Evolutionary conservation across 805 yeast genomes (phyloP).

Genomic region (Candida maris): DNA sequence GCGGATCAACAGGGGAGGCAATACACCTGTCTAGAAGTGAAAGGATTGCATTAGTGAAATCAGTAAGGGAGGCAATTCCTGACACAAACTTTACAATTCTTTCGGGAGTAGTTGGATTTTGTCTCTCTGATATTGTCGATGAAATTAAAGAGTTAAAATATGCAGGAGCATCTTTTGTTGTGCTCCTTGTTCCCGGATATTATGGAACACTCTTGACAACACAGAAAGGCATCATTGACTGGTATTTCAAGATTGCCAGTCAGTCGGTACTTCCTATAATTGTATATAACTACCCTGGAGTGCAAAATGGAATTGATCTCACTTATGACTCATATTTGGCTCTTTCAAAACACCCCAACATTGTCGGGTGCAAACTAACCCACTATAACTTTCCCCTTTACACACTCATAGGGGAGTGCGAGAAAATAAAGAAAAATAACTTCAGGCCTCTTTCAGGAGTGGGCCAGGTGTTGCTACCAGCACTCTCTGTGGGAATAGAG

Average conservation of each 20-base stretch:
- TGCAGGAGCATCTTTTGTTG: constrained; percentile 35
- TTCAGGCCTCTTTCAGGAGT: constrained; percentile 45
- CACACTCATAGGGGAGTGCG: constrained; percentile 40
- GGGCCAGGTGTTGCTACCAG: constrained; percentile 48
- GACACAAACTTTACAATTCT: constrained; percentile 34
- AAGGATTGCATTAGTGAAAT: constrained; percentile 32
- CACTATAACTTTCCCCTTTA: constrained; percentile 47
- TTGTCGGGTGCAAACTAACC: constrained; percentile 47
- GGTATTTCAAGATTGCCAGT: constrained; percentile 40
- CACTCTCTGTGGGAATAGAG: constrained; percentile 39
- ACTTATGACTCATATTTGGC: constrained; percentile 34
- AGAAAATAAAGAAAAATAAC: constrained; percentile 34
- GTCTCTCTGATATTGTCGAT: constrained; percentile 39
- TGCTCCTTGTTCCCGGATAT: constrained; percentile 44
- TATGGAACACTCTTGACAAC: constrained; percentile 39
- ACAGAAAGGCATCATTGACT: constrained; percentile 43
- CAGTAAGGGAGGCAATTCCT: constrained; percentile 35
- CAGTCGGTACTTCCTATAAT: constrained; percentile 38
- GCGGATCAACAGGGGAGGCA: constrained; percentile 54
- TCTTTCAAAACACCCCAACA: constrained; percentile 40
- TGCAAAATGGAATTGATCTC: constrained; percentile 36
- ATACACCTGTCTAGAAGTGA: constrained; percentile 44
- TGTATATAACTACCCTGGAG: constrained; percentile 45
- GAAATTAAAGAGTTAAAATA: constrained; percentile 31
- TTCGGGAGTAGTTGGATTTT: constrained; percentile 47